These are phyloP conservation scores for Colletotrichum magnum DNA, from an alignment of 2,329 filamentous ascomycete species.

Conservation along the genomic window DNA sequence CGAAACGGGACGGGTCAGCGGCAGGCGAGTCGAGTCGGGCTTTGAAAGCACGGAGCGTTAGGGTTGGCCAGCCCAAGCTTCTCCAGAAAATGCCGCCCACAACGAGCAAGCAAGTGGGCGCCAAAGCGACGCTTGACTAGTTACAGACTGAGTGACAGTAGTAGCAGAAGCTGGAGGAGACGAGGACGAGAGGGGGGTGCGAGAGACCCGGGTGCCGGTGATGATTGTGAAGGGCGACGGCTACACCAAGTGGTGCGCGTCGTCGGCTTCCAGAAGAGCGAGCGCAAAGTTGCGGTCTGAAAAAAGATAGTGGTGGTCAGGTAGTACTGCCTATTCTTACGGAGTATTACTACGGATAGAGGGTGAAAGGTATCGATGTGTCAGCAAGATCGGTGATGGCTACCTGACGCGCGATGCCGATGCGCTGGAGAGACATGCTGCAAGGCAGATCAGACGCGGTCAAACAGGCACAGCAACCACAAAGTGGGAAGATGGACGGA, in stretches of 20 bases:
- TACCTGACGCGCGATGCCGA: background rate
- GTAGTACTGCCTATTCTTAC: too few relatives aligned
- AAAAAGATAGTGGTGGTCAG: too few relatives aligned
- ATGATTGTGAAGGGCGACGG: background rate
- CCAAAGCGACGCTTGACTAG: background rate
- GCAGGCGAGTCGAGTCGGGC: slow-evolving; percentile 13
- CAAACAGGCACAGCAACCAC: slow-evolving; percentile 3
- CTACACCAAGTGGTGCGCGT: background rate
- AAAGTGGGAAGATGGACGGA: slow-evolving; percentile 8
- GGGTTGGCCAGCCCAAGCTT: slow-evolving; percentile 26
- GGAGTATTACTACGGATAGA: too few relatives aligned
- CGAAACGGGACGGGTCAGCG: background rate
- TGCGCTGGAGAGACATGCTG: slow-evolving; percentile 2
- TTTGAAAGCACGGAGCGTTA: slow-evolving; percentile 29
- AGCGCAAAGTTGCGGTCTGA: slow-evolving; percentile 36
- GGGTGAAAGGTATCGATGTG: slow-evolving; percentile 8
- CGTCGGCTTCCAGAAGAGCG: slow-evolving; percentile 12
- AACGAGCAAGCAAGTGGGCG: background rate
- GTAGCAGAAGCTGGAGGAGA: slow-evolving; percentile 13
- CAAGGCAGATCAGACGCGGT: slow-evolving; percentile 14
- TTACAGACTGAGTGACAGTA: slow-evolving; percentile 11
- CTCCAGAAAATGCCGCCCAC: slow-evolving; percentile 21
- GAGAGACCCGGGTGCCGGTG: background rate
- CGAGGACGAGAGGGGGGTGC: slow-evolving; percentile 10
- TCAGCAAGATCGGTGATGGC: slow-evolving; percentile 26